Evolutionary conservation across 768 basidiomycete species (phyloP), one percentile per base, ranked within the genome.

Genomic region (Suillus occidentalis): DNA sequence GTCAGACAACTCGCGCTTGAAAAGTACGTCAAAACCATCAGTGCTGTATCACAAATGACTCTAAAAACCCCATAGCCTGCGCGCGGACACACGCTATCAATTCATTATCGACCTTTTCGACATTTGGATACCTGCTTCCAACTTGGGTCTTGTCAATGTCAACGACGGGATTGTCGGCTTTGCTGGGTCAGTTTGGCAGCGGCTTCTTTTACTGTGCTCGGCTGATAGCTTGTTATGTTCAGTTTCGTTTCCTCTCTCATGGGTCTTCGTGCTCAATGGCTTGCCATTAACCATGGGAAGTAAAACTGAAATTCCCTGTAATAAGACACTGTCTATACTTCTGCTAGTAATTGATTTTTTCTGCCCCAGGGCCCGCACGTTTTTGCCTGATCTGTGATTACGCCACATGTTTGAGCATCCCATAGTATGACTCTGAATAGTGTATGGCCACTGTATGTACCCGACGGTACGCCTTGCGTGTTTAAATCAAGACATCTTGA

Each of bases 151-250:
- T 61, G 83, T 89, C 67, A 84, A 85, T 68, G 70, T 96, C 68
- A 94, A 90, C 72, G 97, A 99, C 66, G 96, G 97, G 31, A 72
- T 86, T 22, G 78, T 97, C 36, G 97, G 97, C 62, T 81, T 92
- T 64, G 83, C 92, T 67, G 97, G 97, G 94, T 97, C 66, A 71
- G 85, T 78, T 13, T 66, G 56, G 72, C 75, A 55, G 8, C 34
- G 20, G 9, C 6, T 53, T 22, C 40, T n/a, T 34, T 16, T 10
- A 34, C 12, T 43, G 8, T 66, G 1, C 49, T 50, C 16, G 63
- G 20, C 63, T 67, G 20, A 73, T 22, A 8, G 31, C 25, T 52
- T 34, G 14, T n/a, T 57, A 22, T 58, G 65, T 45, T 49, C 60
- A 94, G 92, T 66, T 69, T 91, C 62, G 80, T 89, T 63, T 87